Base-by-base conservation (phyloP, 495 filamentous ascomycete genomes). In the Aspergillus leporis region DNA sequence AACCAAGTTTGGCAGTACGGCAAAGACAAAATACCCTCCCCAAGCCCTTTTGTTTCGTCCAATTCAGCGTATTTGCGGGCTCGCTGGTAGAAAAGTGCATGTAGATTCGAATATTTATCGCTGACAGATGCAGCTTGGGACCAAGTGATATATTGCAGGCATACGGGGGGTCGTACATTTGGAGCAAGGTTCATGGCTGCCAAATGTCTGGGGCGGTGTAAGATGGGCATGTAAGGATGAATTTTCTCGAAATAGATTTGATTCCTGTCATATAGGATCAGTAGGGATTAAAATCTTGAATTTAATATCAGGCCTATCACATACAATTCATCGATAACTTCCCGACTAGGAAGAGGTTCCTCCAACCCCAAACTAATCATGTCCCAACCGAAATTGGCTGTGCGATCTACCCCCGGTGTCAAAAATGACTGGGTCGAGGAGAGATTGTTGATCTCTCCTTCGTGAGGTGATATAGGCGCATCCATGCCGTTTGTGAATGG, bases 131-230 rank as follows among this genome's bases (percentile, higher is more conserved):
- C 91, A 25, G 94, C 92, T 58, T 92, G 78, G 51, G 86, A 88
- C 94, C 94, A 98, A 74, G 97, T 94, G 31, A 89, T 90, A 74
- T 98, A 98, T 46, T 95, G 88, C 32, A 98, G 77, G 59, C 87
- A 90, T 3, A 97, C 85, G 5, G 93, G 93, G 16, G 94, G 94
- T 48, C 94, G 85, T 74, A 92, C 87, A 57, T 85, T 85, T 7
- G 92, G 92, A 19, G 92, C 84, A 67, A 97, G 79, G 66, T 89
- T 89, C 85, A 97, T 87, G 28, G 88, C 87, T 41, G 91, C 87
- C 41, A 92, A 75, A 72, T 93, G 96, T 48, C 93, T 83, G 55
- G 86, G 89, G 61, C 88, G 90, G 69, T 98, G 93, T 52, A 98
- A 86, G 76, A 97, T 89, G 4, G 94, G 92, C 38, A 90, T 58